Evolutionary conservation across 352 stramenopile species (phyloP).

Genomic region (Pythium dissotocum): DNA sequence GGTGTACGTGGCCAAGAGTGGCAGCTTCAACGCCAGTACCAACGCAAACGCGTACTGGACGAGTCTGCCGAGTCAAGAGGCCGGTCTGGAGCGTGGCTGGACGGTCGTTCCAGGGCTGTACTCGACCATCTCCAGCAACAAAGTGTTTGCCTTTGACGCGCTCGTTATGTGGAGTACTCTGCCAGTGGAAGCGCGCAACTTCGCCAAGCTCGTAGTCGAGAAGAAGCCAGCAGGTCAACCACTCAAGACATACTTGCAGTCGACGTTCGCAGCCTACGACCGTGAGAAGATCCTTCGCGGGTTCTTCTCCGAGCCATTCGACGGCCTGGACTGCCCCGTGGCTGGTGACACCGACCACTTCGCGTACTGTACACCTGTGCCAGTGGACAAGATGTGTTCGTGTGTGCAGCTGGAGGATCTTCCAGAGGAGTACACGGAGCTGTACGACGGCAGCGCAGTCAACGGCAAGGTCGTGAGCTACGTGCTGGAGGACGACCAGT

Average conservation of each 20-base stretch:
- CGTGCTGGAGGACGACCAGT: not conserved
- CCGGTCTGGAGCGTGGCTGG: slow-evolving; percentile 2
- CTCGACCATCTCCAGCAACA: not conserved
- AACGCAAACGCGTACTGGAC: slow-evolving; percentile 16
- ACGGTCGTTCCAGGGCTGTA: not conserved
- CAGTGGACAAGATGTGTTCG: slow-evolving; percentile 14
- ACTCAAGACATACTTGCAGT: slow-evolving; percentile 2
- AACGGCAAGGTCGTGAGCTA: slow-evolving; percentile 8
- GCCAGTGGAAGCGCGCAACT: not conserved
- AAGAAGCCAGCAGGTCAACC: slow-evolving; percentile 5
- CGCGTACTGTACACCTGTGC: slow-evolving; percentile 16
- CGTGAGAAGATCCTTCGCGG: slow-evolving; percentile 13
- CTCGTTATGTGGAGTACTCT: slow-evolving; percentile 16
- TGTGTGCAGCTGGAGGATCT: slow-evolving; percentile 20
- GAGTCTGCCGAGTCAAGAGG: not conserved
- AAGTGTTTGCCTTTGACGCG: not conserved
- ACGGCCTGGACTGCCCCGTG: slow-evolving; percentile 6
- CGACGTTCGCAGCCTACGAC: slow-evolving; percentile 3
- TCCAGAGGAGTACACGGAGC: slow-evolving; percentile 15
- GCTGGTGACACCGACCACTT: slow-evolving; percentile 17
- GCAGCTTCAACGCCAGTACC: slow-evolving; percentile 15
- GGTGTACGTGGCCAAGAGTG: slow-evolving; percentile 13
- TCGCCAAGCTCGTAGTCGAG: slow-evolving; percentile 13
- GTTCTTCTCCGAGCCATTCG: slow-evolving; percentile 14
- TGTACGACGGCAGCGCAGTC: slow-evolving; percentile 11